Conservation (phyloP, 1,284 basidiomycete species). For the Hymenochaete sp. region DNA sequence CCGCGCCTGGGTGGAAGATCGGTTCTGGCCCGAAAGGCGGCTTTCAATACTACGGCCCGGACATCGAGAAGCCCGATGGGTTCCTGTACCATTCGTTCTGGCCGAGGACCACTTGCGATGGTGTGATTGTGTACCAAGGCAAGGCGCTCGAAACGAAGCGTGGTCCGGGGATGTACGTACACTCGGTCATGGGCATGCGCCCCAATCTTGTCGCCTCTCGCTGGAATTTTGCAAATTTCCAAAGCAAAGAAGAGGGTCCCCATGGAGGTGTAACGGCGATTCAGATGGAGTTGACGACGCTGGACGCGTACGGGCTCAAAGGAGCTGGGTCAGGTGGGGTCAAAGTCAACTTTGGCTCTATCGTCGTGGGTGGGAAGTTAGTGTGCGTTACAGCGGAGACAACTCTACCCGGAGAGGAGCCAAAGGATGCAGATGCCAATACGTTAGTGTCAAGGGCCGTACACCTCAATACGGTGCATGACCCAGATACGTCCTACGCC, state of each 20-base stretch:
- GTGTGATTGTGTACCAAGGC: slow-evolving; percentile 70
- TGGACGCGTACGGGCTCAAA: slow-evolving; percentile 62
- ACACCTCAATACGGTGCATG: slow-evolving; percentile 55
- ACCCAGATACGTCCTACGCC: slow-evolving; percentile 77
- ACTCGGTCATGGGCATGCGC: slow-evolving; percentile 98
- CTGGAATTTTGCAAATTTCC: slow-evolving; percentile 97
- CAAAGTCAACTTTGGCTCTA: slow-evolving; percentile 75
- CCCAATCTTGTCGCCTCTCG: slow-evolving; percentile 87
- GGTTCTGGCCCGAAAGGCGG: slow-evolving; percentile 86
- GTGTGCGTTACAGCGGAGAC: slow-evolving; percentile 67
- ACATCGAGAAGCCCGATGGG: slow-evolving; percentile 70
- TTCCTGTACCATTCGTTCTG: slow-evolving; percentile 91
- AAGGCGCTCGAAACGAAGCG: slow-evolving; percentile 51
- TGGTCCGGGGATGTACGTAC: slow-evolving; percentile 90
- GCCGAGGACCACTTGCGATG: slow-evolving; percentile 63
- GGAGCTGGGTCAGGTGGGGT: slow-evolving; percentile 75
- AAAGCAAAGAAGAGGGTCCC: slow-evolving; percentile 53
- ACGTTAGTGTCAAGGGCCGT: slow-evolving; percentile 55
- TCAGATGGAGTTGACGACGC: slow-evolving; percentile 96
- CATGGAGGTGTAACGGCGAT: slow-evolving; percentile 77
- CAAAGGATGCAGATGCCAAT: slow-evolving; percentile 31
- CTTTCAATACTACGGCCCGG: slow-evolving; percentile 82
- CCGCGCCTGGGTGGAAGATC: slow-evolving; percentile 85
- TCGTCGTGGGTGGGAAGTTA: slow-evolving; percentile 74
- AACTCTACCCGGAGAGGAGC: slow-evolving; percentile 53